Percentiles rank a stretch among this genome's conserved stretches.
These are phyloP conservation scores for Mortierella sp. DNA, from an alignment of 371 early-diverging fungal genomes.

Conservation along the genomic window DNA sequence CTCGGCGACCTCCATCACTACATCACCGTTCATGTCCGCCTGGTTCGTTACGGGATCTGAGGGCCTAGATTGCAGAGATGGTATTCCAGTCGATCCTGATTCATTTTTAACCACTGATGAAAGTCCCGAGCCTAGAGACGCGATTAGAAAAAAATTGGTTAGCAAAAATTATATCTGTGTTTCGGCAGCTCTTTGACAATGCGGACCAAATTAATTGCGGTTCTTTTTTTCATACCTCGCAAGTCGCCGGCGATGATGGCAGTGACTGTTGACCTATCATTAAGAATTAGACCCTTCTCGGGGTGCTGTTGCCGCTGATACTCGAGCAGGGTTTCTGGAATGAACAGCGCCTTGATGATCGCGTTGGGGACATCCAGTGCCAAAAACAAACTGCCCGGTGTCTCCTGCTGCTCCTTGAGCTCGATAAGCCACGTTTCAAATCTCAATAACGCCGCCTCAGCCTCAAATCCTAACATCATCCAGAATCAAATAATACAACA, in stretches of 20 bases:
- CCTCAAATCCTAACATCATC: slow-evolving; percentile 9
- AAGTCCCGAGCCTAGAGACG: slow-evolving; percentile 31
- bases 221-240: slow-evolving; percentile 11
- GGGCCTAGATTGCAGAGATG: neutral
- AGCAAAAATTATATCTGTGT: neutral
- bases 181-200: no score
- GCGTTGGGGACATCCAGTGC: slow-evolving; percentile 38
- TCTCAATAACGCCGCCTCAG: slow-evolving; percentile 8
- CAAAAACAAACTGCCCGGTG: slow-evolving; percentile 33
- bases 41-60: neutral
- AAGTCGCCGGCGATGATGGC: slow-evolving; percentile 41
- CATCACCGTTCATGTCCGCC: slow-evolving; percentile 1
- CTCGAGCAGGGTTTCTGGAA: slow-evolving; percentile 37
- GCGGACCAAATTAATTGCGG: neutral
- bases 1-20: slow-evolving; percentile 3
- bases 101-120: slow-evolving; percentile 12
- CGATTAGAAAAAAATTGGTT: neutral
- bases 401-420: slow-evolving; percentile 28
- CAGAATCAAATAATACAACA: neutral
- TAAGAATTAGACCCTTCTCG: slow-evolving; percentile 27
- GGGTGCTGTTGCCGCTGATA: slow-evolving; percentile 11
- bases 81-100: neutral
- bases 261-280: slow-evolving; percentile 21
- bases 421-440: slow-evolving; percentile 51
- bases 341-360: slow-evolving; percentile 33